These are phyloP conservation scores for Mortierella sp. DNA, from an alignment of 371 early-diverging fungal genomes.

Conservation along the genomic window DNA sequence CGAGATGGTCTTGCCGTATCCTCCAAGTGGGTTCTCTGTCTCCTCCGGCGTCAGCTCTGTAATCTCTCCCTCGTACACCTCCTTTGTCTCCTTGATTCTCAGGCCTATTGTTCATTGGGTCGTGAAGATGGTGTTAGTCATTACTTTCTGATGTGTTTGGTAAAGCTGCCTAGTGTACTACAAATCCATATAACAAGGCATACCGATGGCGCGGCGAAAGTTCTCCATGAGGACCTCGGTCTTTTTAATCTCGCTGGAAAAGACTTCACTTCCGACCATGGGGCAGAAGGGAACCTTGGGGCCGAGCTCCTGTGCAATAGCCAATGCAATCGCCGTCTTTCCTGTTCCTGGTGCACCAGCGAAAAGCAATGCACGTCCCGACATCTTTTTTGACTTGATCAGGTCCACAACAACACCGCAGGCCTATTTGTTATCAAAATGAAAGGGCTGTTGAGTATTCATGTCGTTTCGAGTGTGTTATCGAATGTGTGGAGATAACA, in stretches of 20 bases:
- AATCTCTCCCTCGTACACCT: slow-evolving; percentile 99
- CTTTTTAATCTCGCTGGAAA: slow-evolving; percentile 98
- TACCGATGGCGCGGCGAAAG: slow-evolving; percentile 96
- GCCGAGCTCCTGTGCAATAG: slow-evolving; percentile 96
- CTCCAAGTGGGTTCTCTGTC: slow-evolving; percentile 87
- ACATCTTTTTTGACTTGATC: slow-evolving; percentile 96
- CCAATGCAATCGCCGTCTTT: slow-evolving; percentile 94
- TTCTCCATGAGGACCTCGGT: slow-evolving; percentile 99
- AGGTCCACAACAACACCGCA: slow-evolving; percentile 95
- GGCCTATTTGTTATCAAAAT: slow-evolving; percentile 63
- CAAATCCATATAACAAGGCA: background rate
- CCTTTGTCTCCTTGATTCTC: slow-evolving; percentile 98
- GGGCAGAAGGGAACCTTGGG: slow-evolving; percentile 98
- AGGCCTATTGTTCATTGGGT: slow-evolving; percentile 64
- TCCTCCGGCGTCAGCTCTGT: slow-evolving; percentile 97
- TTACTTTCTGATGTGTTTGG: no score
- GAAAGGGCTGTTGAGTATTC: background rate
- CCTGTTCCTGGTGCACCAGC: slow-evolving; percentile 99
- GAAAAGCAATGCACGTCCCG: slow-evolving; percentile 95
- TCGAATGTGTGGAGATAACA: background rate
- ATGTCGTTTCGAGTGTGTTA: background rate
- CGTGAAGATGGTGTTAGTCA: no score
- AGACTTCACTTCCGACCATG: slow-evolving; percentile 98
- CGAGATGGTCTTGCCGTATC: slow-evolving; percentile 94
- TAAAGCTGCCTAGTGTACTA: background rate